Conservation (phyloP, 805 yeast species). For the Wickerhamiella kurtzmanii region DNA sequence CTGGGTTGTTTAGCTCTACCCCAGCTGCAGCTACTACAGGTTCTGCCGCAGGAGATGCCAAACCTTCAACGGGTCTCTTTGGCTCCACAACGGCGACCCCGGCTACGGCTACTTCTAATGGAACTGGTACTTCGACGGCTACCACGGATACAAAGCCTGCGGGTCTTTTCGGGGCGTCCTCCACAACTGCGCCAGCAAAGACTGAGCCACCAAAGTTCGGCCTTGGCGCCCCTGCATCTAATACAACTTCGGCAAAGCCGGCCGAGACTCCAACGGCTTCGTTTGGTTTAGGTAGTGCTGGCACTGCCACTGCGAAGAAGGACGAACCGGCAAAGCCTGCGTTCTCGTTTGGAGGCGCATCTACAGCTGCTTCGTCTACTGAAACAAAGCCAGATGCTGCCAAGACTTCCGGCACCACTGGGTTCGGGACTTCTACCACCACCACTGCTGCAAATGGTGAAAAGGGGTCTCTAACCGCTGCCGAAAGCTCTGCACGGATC, state of each 20-base stretch:
- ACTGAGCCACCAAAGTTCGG: neutral
- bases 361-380: conserved; percentile 3
- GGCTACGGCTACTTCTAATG: neutral
- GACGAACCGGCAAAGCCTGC: conserved; percentile 11
- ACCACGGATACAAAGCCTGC: neutral
- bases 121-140: neutral
- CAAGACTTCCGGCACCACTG: conserved; percentile 3
- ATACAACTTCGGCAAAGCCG: neutral
- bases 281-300: neutral
- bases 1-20: neutral
- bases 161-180: neutral
- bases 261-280: neutral
- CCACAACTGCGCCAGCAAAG: neutral
- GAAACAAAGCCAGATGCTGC: conserved; percentile 1
- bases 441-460: conserved; percentile 28
- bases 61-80: neutral
- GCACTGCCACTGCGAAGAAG: too few species aligned
- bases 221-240: neutral
- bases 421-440: conserved; percentile 7
- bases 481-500: conserved; percentile 19
- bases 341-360: conserved; percentile 7
- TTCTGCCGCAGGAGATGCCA: neutral
- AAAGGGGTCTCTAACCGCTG: conserved; percentile 30
- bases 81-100: neutral
- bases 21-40: conserved; percentile 1